phyloP scores from a whole-genome alignment of 192 early-diverging fungal species.

The Mortierella alpina region DNA sequence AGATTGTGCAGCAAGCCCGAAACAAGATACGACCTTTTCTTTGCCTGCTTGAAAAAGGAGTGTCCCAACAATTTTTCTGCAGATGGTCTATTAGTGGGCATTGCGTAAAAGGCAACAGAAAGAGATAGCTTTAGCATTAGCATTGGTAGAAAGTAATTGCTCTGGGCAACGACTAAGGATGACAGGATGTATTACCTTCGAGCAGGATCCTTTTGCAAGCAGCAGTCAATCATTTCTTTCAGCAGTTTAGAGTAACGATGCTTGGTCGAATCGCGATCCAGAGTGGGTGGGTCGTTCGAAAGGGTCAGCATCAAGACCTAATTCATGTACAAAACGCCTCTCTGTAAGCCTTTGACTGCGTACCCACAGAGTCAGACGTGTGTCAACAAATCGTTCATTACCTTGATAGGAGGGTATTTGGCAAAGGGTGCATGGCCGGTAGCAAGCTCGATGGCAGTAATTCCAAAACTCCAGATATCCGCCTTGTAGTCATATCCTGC shows the following conservation, averaged over 20 bases:
- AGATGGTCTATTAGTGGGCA: slow-evolving; percentile 65
- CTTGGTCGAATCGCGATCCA: slow-evolving; percentile 77
- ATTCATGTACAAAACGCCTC: not conserved
- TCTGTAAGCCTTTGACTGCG: too few relatives aligned
- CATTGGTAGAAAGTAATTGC: not conserved
- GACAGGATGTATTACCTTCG: slow-evolving; percentile 57
- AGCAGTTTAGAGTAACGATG: slow-evolving; percentile 82
- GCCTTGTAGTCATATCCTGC: slow-evolving; percentile 90
- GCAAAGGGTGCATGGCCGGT: slow-evolving; percentile 91
- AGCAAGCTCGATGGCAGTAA: slow-evolving; percentile 86
- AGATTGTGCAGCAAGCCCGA: slow-evolving; percentile 66
- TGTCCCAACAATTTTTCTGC: slow-evolving; percentile 83
- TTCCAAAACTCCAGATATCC: slow-evolving; percentile 94
- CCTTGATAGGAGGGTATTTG: slow-evolving; percentile 89
- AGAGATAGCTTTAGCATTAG: not conserved
- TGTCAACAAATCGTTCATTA: slow-evolving; percentile 3
- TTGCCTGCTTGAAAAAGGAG: slow-evolving; percentile 83
- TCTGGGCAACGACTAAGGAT: not conserved
- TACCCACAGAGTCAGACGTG: too few relatives aligned
- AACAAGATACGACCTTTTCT: slow-evolving; percentile 73
- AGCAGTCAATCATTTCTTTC: slow-evolving; percentile 89
- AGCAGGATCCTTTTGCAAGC: slow-evolving; percentile 82
- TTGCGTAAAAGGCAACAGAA: not conserved
- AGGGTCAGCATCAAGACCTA: slow-evolving; percentile 91
- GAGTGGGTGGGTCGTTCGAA: slow-evolving; percentile 86